phyloP scores from a whole-genome alignment of 345 rosid genomes.

The Salix brachista region DNA sequence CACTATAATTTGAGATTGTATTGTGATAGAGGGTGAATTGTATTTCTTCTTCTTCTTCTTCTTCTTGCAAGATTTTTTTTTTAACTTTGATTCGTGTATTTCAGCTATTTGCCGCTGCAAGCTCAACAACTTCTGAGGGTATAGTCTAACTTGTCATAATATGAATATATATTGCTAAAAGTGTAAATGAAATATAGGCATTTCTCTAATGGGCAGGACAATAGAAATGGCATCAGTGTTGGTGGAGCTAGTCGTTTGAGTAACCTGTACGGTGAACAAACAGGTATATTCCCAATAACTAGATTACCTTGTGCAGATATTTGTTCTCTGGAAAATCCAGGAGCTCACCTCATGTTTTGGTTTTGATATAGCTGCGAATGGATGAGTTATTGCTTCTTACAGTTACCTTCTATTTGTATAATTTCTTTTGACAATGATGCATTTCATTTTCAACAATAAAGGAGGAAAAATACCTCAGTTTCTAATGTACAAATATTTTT shows the following conservation, averaged over 20 bases:
- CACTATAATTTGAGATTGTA: background rate
- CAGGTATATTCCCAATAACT: background rate
- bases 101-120: slow-evolving; percentile 23
- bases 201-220: slow-evolving; percentile 13
- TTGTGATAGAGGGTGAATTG: background rate
- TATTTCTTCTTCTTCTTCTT: background rate
- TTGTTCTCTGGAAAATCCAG: background rate
- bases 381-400: background rate
- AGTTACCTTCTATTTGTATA: background rate
- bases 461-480: no score
- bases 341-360: background rate
- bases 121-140: slow-evolving; percentile 9
- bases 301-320: slow-evolving; percentile 15
- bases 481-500: no score
- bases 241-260: background rate
- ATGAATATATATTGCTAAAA: background rate
- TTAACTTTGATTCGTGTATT: slow-evolving; percentile 3
- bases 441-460: background rate
- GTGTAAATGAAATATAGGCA: background rate
- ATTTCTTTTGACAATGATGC: background rate
- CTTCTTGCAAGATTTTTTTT: background rate
- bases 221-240: background rate
- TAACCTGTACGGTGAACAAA: background rate
- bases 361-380: background rate
- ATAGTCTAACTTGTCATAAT: background rate